phyloP scores from a whole-genome alignment of 495 filamentous ascomycete species.

The Aspergillus bertholletiae region DNA sequence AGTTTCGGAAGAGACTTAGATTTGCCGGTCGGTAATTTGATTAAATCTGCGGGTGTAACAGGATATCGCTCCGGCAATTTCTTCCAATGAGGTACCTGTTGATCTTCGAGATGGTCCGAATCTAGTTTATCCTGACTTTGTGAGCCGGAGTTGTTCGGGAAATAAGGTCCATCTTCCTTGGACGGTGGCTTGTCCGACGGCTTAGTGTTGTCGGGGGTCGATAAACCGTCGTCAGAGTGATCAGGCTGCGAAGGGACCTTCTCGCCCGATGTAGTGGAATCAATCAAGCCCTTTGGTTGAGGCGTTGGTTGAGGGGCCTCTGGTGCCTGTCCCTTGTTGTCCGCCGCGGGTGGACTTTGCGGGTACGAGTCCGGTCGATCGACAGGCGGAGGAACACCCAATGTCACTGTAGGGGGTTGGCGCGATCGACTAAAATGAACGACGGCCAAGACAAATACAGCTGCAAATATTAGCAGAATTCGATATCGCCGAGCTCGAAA shows the following conservation, averaged over 20 bases:
- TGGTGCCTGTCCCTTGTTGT: conserved; percentile 2
- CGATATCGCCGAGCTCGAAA: conserved; percentile 75
- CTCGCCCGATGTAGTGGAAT: background rate
- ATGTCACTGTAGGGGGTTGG: conserved; percentile 16
- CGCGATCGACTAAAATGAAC: conserved; percentile 56
- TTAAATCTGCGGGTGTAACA: conserved; percentile 61
- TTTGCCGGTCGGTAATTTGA: conserved; percentile 68
- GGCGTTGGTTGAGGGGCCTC: background rate
- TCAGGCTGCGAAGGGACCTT: background rate
- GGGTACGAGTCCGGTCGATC: conserved; percentile 8
- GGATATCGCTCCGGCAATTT: conserved; percentile 73
- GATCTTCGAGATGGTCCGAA: conserved; percentile 30
- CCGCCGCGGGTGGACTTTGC: conserved; percentile 6
- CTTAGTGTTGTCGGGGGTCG: conserved; percentile 2
- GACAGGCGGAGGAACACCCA: conserved; percentile 11
- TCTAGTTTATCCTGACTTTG: conserved; percentile 43
- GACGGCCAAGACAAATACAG: conserved; percentile 59
- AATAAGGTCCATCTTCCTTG: conserved; percentile 7
- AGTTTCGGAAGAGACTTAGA: conserved; percentile 69
- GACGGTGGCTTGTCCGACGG: conserved; percentile 5
- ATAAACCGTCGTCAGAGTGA: background rate
- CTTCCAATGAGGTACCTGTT: conserved; percentile 59
- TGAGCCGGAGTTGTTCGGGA: conserved; percentile 27
- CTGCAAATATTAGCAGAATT: conserved; percentile 66
- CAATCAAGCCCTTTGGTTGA: background rate